Base-by-base conservation (phyloP, 179 eudicot species). In the Patellifolia procumbens region DNA sequence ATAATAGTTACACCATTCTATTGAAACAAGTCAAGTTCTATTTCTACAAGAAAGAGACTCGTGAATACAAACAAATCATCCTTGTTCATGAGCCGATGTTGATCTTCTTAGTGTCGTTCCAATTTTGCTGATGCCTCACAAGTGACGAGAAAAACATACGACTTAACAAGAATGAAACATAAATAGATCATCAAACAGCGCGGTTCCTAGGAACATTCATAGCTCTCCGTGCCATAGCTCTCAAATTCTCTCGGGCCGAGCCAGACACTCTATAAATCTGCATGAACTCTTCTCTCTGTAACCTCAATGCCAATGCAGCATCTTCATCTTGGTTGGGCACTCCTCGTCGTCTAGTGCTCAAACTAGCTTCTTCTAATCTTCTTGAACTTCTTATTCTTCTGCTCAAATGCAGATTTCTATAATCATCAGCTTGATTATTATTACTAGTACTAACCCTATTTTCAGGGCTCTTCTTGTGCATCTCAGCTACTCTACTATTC, bases 211-310 rank as follows among this genome's bases (percentile, higher is more conserved):
- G 45, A 7, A 85, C 74, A 74, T 82, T 86, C 68, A 89, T 80
- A 68, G 93, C 98, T 74, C 96, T 85, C 22, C 87, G 86, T 11
- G 93, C 93, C 91, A 91, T 89, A 16, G 93, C 90, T 76, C 96
- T 83, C 80, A 91, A 81, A 46, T 88, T 91, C 35, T 83, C 88
- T 76, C 95, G 85, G 16, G 99, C 97, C n/a, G 70, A 68, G 84
- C 60, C 82, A 70, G 86, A 69, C 45, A 83, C 87, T 82, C 92
- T 78, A 74, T 85, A 85, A 15, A 79, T 89, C 35, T 31, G 89
- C 97, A 91, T 87, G 73, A 89, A 91, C 74, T 95, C 99, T 76
- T 93, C 91, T 79, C 98, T 89, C 78, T 93, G 99, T 72, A 95
- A 69, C 75, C 95, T 90, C 77, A 91, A 69, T 68, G 99, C 97